Conservation (phyloP, 345 rosid species). For the Mercurialis annua region DNA sequence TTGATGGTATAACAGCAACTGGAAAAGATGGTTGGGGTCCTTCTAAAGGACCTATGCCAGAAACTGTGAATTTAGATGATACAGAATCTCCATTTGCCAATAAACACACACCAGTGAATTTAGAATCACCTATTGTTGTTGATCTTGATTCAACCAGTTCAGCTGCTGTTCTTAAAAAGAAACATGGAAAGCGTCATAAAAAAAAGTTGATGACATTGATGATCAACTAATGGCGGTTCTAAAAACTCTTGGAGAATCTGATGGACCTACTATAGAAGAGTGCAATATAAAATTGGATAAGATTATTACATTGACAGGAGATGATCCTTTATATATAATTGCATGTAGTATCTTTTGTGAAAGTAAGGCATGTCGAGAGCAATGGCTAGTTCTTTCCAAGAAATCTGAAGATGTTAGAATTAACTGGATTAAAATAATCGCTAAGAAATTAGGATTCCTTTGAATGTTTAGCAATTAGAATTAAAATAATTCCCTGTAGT, state of each 20-base stretch:
- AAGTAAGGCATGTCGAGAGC: too few species aligned
- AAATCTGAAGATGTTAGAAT: too few species aligned
- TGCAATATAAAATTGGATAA: background rate
- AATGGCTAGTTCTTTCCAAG: too few species aligned
- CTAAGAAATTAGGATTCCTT: too few species aligned
- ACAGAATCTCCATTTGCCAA: background rate
- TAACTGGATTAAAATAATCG: too few species aligned
- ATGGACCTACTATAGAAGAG: background rate
- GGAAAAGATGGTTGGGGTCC: too few species aligned
- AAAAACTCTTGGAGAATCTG: background rate
- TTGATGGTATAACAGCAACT: too few species aligned
- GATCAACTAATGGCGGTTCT: background rate
- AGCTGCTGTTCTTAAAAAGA: background rate
- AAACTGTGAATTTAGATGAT: too few species aligned
- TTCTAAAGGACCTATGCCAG: background rate
- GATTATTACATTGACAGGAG: background rate
- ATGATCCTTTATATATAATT: background rate
- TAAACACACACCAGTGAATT: background rate
- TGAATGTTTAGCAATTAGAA: too few species aligned
- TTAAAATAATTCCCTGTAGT: too few species aligned
- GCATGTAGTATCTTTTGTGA: too few species aligned
- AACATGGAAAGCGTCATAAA: background rate
- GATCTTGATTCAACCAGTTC: background rate
- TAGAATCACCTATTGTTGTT: too few species aligned
- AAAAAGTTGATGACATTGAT: background rate